A percentile compares a stretch with the other conserved stretches of the same genome.
Evolutionary conservation across 2,329 filamentous ascomycete species (phyloP).

Genomic region (Corynespora cassiicola): DNA sequence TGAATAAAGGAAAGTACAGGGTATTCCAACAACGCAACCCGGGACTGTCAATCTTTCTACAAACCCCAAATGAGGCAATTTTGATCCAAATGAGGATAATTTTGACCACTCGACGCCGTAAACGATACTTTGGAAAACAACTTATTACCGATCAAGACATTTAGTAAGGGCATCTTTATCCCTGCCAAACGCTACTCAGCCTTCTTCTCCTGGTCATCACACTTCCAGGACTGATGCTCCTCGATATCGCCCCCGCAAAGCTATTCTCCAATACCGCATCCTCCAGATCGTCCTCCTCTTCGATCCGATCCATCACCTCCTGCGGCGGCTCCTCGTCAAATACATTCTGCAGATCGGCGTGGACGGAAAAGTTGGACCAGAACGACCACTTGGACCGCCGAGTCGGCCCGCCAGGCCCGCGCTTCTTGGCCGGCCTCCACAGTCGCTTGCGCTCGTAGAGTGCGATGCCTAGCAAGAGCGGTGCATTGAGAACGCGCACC

Average conservation of each 20-base stretch:
- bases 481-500: constrained; percentile 77
- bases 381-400: constrained; percentile 62
- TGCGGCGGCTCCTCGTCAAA: constrained; percentile 75
- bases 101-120: no score
- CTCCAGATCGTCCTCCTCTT: constrained; percentile 57
- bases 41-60: no score
- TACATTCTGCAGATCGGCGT: constrained; percentile 74
- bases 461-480: constrained; percentile 74
- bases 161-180: no score
- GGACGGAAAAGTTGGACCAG: constrained; percentile 69
- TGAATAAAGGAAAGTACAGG: no score
- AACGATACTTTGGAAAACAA: no score
- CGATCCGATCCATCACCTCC: constrained; percentile 53
- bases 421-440: constrained; percentile 60
- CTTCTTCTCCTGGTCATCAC: constrained; percentile 37
- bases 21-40: no score
- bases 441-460: constrained; percentile 73
- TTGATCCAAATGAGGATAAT: no score
- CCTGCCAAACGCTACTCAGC: constrained; percentile 45
- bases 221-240: constrained; percentile 40
- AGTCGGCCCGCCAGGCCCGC: constrained; percentile 33
- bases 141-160: no score
- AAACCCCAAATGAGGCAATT: no score
- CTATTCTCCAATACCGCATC: constrained; percentile 52
- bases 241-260: constrained; percentile 30